A percentile compares a stretch with the other conserved stretches of the same genome.
Conservation (phyloP, 2,329 filamentous ascomycete species). For the Colletotrichum shisoi region DNA sequence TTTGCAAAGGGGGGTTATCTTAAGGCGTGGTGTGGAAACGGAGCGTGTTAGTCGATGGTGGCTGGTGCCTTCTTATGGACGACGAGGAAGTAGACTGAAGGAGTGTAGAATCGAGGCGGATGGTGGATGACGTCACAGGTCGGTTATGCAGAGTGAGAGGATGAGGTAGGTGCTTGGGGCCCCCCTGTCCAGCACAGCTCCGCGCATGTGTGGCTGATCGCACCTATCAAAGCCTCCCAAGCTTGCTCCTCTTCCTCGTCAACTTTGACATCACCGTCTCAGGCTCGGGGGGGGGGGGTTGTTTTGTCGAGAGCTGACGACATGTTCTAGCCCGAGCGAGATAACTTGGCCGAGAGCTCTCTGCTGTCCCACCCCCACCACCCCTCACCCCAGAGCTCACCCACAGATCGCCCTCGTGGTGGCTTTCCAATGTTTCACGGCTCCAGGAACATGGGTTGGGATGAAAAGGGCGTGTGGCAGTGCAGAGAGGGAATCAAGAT, state of each 20-base stretch:
- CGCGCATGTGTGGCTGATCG: slow-evolving; percentile 26
- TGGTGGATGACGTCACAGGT: slow-evolving; percentile 23
- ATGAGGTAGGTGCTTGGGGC: not conserved
- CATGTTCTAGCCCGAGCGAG: slow-evolving; percentile 5
- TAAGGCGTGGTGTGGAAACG: not conserved
- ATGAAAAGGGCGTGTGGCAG: not conserved
- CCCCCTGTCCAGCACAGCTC: slow-evolving; percentile 10
- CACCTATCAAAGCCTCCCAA: slow-evolving; percentile 30
- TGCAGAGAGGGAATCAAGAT: not conserved
- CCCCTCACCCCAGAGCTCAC: not conserved
- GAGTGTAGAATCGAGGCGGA: not conserved
- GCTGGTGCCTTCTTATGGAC: slow-evolving; percentile 16
- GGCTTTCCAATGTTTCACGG: not conserved
- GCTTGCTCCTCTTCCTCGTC: not conserved
- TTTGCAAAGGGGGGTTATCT: not conserved
- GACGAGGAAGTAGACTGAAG: not conserved
- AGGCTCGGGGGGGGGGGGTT: not conserved
- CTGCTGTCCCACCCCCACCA: not conserved
- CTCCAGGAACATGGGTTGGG: not conserved
- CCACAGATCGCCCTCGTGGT: not conserved
- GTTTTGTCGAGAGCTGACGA: slow-evolving; percentile 11
- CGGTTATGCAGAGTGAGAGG: not conserved
- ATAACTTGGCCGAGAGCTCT: slow-evolving; percentile 6
- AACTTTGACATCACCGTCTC: slow-evolving; percentile 31
- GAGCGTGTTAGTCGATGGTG: not conserved